Percentiles rank a stretch among this genome's conserved stretches.
Evolutionary conservation across 2,329 filamentous ascomycete species (phyloP).

Genomic region (Penicillium sp.): DNA sequence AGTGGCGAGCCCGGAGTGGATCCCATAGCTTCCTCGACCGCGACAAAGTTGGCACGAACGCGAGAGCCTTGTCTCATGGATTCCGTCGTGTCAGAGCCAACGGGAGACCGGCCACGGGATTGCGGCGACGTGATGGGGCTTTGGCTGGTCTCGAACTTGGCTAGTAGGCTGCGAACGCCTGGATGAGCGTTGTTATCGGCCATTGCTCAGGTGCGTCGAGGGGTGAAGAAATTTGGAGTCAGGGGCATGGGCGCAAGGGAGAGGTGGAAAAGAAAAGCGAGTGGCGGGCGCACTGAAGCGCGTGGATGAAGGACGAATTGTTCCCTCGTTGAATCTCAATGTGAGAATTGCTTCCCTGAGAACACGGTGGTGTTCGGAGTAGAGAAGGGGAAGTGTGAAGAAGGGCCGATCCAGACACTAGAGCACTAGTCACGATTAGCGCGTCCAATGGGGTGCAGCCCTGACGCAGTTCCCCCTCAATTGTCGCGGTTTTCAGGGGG

Average conservation of each 20-base stretch:
- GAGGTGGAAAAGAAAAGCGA: conserved; percentile 6
- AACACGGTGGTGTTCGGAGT: conserved; percentile 15
- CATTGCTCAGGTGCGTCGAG: conserved; percentile 8
- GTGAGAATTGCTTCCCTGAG: too few species aligned
- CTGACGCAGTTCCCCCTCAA: conserved; percentile 4
- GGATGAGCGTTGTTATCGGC: conserved; percentile 25
- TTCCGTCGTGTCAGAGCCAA: conserved; percentile 39
- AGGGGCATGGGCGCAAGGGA: conserved; percentile 14
- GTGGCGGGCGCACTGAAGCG: conserved; percentile 3
- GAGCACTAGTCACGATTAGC: conserved; percentile 18
- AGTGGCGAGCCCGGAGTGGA: conserved; percentile 40
- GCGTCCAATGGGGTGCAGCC: conserved; percentile 15
- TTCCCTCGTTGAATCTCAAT: too few species aligned
- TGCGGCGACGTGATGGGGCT: conserved; percentile 55
- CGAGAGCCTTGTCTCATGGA: conserved; percentile 61
- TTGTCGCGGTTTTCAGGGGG: not conserved
- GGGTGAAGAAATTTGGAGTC: conserved; percentile 5
- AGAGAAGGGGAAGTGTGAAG: conserved; percentile 8
- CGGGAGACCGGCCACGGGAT: conserved; percentile 65
- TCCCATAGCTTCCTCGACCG: conserved; percentile 54
- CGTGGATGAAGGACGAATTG: not conserved
- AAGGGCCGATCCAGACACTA: conserved; percentile 15
- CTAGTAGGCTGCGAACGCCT: conserved; percentile 67
- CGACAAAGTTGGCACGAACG: conserved; percentile 68
- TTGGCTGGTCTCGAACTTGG: conserved; percentile 71